phyloP scores from a whole-genome alignment of 2,329 filamentous ascomycete genomes.

The Cladosporium austrohemisphaericum region DNA sequence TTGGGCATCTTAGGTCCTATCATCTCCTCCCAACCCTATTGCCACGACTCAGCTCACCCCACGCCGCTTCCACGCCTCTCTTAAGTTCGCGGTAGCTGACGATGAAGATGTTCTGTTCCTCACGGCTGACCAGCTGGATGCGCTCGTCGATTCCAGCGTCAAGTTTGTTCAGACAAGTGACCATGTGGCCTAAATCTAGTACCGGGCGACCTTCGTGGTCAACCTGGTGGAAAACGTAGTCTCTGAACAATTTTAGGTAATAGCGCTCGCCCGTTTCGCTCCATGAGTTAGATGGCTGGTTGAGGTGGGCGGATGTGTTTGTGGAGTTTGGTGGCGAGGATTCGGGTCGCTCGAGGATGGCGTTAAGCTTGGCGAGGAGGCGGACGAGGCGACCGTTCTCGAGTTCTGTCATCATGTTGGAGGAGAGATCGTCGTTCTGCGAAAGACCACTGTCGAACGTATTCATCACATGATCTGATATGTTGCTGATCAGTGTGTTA shows the following conservation, averaged over 20 bases:
- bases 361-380: conserved; percentile 75
- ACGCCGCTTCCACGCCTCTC: conserved; percentile 58
- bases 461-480: conserved; percentile 71
- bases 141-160: conserved; percentile 86
- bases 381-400: conserved; percentile 86
- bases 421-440: conserved; percentile 68
- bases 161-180: conserved; percentile 84
- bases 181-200: conserved; percentile 80
- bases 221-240: conserved; percentile 96
- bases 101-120: conserved; percentile 84
- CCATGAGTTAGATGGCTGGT: conserved; percentile 53
- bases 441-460: conserved; percentile 78
- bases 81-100: conserved; percentile 88
- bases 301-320: conserved; percentile 28
- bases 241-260: conserved; percentile 88
- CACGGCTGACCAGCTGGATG: conserved; percentile 78
- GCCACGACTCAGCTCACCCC: conserved; percentile 48
- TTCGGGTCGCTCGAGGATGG: conserved; percentile 86
- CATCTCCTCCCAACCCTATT: conserved; percentile 2
- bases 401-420: conserved; percentile 71
- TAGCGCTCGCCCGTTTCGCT: conserved; percentile 91
- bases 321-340: conserved; percentile 52
- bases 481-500: conserved; percentile 72
- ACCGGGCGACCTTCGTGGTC: conserved; percentile 79
- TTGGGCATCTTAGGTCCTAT: not conserved